phyloP scores from a whole-genome alignment of 805 yeast species.

The Lipomyces spencermartinsiae region DNA sequence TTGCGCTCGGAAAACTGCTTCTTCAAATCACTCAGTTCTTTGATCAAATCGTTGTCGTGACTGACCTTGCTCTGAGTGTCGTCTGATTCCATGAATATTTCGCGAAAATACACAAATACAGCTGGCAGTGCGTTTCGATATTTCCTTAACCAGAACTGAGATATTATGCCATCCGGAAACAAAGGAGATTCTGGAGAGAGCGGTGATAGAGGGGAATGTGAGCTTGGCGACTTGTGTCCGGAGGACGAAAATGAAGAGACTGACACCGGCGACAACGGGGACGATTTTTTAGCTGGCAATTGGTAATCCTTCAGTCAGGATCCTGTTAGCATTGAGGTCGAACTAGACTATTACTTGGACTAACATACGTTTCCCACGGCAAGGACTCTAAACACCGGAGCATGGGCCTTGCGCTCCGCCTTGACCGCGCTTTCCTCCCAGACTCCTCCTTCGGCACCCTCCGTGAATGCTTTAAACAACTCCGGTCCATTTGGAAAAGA shows the following conservation, averaged over 20 bases:
- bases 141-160: conserved; percentile 60
- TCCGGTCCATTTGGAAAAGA: conserved; percentile 27
- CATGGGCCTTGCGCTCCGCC: conserved; percentile 9
- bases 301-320: conserved; percentile 17
- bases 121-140: conserved; percentile 57
- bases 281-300: conserved; percentile 32
- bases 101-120: conserved; percentile 54
- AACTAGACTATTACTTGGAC: not conserved
- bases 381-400: conserved; percentile 26
- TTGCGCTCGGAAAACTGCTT: conserved; percentile 45
- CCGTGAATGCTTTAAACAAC: conserved; percentile 26
- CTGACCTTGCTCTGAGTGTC: conserved; percentile 39
- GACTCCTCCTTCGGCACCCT: conserved; percentile 15
- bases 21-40: conserved; percentile 50
- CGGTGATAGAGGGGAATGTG: conserved; percentile 53
- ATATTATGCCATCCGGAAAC: conserved; percentile 53
- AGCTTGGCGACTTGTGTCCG: conserved; percentile 9
- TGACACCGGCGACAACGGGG: conserved; percentile 29
- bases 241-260: conserved; percentile 24
- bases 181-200: conserved; percentile 50
- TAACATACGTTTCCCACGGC: conserved; percentile 23
- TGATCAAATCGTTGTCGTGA: conserved; percentile 45
- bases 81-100: conserved; percentile 47
- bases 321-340: not conserved
- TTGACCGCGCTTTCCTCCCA: conserved; percentile 32